phyloP scores from a whole-genome alignment of 129 eudicot species.

The Ambrosia trifida region DNA sequence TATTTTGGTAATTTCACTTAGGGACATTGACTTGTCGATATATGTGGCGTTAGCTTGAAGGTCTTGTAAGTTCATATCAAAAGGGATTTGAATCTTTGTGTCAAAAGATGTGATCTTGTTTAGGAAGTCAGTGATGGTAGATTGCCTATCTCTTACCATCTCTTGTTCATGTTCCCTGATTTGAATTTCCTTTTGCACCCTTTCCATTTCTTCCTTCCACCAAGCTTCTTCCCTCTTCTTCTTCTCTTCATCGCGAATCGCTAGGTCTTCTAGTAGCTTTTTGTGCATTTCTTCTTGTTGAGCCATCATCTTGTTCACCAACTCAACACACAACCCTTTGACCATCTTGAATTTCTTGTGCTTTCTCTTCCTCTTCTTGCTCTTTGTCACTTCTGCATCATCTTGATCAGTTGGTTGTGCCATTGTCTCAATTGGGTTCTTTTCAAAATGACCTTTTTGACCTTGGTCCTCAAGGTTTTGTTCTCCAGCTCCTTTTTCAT shows the following conservation, averaged over 20 bases:
- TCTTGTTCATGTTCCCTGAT: conserved; percentile 58
- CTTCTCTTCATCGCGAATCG: conserved; percentile 61
- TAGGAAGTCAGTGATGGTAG: conserved; percentile 53
- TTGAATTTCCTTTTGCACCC: conserved; percentile 53
- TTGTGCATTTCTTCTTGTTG: conserved; percentile 80
- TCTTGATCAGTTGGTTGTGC: conserved; percentile 30
- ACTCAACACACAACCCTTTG: conserved; percentile 54
- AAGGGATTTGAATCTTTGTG: conserved; percentile 34
- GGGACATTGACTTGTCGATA: background rate
- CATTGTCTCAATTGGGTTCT: conserved; percentile 15
- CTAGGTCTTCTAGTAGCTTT: conserved; percentile 66
- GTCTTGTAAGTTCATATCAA: conserved; percentile 34
- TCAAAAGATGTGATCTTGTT: conserved; percentile 58
- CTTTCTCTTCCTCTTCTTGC: conserved; percentile 51
- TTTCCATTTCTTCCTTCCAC: conserved; percentile 66
- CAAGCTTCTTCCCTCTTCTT: conserved; percentile 74
- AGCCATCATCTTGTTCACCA: conserved; percentile 69
- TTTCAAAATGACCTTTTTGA: conserved; percentile 31
- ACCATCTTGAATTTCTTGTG: conserved; percentile 60
- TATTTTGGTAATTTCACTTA: conserved; percentile 9
- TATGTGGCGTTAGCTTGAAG: conserved; percentile 19
- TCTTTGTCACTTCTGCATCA: conserved; percentile 24
- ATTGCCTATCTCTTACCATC: conserved; percentile 57
- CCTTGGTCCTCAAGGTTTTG: conserved; percentile 20
- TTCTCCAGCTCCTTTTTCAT: conserved; percentile 6